Percentiles rank a stretch among this genome's conserved stretches.
phyloP scores from a whole-genome alignment of 768 basidiomycete genomes.

The Pisolithus tinctorius region DNA sequence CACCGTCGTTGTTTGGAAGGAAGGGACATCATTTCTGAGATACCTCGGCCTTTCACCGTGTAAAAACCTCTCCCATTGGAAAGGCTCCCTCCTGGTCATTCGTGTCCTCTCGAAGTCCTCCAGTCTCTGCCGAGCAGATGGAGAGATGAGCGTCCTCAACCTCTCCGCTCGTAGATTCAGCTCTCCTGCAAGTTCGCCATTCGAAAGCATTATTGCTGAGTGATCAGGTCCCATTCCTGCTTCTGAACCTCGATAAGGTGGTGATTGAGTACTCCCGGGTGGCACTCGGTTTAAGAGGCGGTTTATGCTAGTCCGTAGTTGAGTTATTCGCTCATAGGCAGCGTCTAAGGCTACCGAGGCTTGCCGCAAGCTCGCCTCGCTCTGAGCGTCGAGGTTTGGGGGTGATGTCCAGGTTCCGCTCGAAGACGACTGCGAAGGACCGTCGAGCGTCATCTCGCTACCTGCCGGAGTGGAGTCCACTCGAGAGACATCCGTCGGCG shows the following conservation, averaged over 20 bases:
- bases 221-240: conserved; percentile 23
- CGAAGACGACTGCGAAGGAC: conserved; percentile 7
- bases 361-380: conserved; percentile 37
- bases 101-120: conserved; percentile 23
- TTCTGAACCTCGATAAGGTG: conserved; percentile 11
- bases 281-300: conserved; percentile 35
- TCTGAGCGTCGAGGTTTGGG: conserved; percentile 13
- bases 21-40: conserved; percentile 11
- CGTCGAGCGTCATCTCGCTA: conserved; percentile 9
- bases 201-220: conserved; percentile 25
- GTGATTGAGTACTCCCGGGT: conserved; percentile 22
- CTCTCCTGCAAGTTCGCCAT: conserved; percentile 17
- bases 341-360: conserved; percentile 50
- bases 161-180: conserved; percentile 23
- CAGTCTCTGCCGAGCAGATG: conserved; percentile 26
- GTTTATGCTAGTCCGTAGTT: conserved; percentile 46
- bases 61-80: conserved; percentile 15
- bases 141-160: conserved; percentile 23
- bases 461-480: conserved; percentile 10
- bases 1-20: not conserved
- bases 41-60: conserved; percentile 11
- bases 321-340: conserved; percentile 48
- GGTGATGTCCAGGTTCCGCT: conserved; percentile 9
- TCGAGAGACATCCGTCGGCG: conserved; percentile 3
- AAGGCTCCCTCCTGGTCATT: conserved; percentile 11